Conservation (phyloP, 2,329 filamentous ascomycete genomes). For the Fusarium liriodendri region DNA sequence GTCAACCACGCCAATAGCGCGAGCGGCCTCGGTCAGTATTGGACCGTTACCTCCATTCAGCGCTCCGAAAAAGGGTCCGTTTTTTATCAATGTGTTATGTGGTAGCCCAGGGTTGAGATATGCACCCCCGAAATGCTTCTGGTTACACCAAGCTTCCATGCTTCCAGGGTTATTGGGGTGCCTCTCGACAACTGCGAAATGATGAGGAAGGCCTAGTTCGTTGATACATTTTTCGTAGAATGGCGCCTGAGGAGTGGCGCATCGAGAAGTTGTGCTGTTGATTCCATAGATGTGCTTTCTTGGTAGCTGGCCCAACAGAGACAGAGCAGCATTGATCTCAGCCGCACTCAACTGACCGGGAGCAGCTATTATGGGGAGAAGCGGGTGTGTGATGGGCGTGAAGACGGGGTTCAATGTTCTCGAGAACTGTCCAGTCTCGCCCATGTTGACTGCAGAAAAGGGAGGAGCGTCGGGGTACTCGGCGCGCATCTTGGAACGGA, state of each 20-base stretch:
- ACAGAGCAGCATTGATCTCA: conserved; percentile 83
- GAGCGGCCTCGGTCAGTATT: conserved; percentile 78
- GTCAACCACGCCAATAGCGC: conserved; percentile 83
- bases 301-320: conserved; percentile 82
- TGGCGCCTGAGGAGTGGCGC: conserved; percentile 76
- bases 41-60: conserved; percentile 64
- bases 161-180: conserved; percentile 72
- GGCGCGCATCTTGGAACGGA: conserved; percentile 79
- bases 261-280: conserved; percentile 73
- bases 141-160: conserved; percentile 78
- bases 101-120: conserved; percentile 81
- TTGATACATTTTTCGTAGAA: conserved; percentile 90
- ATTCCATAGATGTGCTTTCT: conserved; percentile 86
- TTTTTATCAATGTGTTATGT: conserved; percentile 68
- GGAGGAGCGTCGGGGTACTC: conserved; percentile 77
- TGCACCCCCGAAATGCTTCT: conserved; percentile 83
- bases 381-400: conserved; percentile 86
- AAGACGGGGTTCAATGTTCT: conserved; percentile 87
- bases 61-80: conserved; percentile 62
- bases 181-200: conserved; percentile 80
- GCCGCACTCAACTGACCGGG: conserved; percentile 88
- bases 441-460: conserved; percentile 89
- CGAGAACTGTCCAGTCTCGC: conserved; percentile 85
- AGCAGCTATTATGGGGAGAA: conserved; percentile 85
- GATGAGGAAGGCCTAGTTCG: conserved; percentile 86